phyloP scores from a whole-genome alignment of 2,329 filamentous ascomycete genomes.

The Periconia macrospinosa region DNA sequence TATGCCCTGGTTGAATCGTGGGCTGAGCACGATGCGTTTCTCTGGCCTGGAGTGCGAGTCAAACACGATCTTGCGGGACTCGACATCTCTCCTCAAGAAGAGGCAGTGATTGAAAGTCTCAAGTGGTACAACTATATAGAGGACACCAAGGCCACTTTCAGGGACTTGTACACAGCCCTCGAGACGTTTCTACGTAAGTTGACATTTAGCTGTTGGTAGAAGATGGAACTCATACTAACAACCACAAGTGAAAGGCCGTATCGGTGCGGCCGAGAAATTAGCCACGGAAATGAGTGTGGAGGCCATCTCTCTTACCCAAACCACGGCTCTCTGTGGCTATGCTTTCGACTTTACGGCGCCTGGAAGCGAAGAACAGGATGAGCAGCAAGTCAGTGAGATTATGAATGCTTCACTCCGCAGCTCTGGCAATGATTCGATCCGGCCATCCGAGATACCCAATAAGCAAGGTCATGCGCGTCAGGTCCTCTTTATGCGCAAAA shows the following conservation, averaged over 20 bases:
- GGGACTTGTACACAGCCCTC: constrained; percentile 71
- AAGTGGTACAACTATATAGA: constrained; percentile 83
- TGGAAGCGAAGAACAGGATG: constrained; percentile 32
- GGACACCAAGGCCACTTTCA: constrained; percentile 61
- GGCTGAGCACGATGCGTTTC: constrained; percentile 38
- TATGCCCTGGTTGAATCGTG: constrained; percentile 57
- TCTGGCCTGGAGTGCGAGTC: constrained; percentile 64
- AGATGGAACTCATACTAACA: background rate
- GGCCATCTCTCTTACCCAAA: constrained; percentile 46
- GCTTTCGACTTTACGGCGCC: constrained; percentile 35
- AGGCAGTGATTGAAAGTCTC: constrained; percentile 76
- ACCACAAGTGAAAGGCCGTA: constrained; percentile 46
- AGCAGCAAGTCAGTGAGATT: constrained; percentile 19
- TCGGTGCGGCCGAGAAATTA: constrained; percentile 60
- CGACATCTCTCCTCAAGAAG: constrained; percentile 61
- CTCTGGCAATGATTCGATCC: constrained; percentile 19
- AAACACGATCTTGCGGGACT: constrained; percentile 65
- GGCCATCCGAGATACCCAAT: constrained; percentile 22
- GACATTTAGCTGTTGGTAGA: background rate
- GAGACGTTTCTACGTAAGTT: constrained; percentile 80
- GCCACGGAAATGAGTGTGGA: constrained; percentile 54
- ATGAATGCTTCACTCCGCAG: constrained; percentile 19
- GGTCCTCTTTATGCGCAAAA: constrained; percentile 24
- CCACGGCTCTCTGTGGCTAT: constrained; percentile 45
- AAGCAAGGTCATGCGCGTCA: constrained; percentile 21